Evolutionary conservation across 140 eudicot genomes (phyloP).

Genomic region (Erigeron philadelphicus): DNA sequence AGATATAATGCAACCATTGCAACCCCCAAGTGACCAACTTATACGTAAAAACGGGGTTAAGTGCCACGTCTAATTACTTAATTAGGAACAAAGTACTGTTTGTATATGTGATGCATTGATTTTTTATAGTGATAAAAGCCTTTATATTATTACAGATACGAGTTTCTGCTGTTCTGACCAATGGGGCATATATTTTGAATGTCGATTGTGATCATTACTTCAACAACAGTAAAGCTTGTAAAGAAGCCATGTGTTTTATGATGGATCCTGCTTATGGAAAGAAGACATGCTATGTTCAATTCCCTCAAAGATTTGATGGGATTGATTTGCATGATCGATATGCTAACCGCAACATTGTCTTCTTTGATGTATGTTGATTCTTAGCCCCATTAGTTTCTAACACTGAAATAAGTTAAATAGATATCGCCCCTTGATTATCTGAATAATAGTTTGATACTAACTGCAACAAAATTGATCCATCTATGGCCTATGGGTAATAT

Average conservation of each 20-base stretch:
- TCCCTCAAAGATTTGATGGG: conserved; percentile 96
- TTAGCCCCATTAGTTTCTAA: neutral
- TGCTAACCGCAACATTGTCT: conserved; percentile 93
- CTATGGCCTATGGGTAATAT: neutral
- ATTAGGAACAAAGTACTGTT: neutral
- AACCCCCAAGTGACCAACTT: too few relatives aligned
- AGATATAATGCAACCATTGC: too few relatives aligned
- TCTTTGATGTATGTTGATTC: conserved; percentile 70
- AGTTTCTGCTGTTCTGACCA: conserved; percentile 94
- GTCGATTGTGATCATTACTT: conserved; percentile 99
- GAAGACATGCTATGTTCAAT: conserved; percentile 91
- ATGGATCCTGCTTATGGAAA: conserved; percentile 91
- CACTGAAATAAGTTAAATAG: neutral
- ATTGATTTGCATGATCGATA: conserved; percentile 96
- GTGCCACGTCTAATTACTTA: neutral
- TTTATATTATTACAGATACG: conserved; percentile 58
- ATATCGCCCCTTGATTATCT: too few relatives aligned
- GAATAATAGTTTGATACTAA: neutral
- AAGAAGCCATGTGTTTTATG: conserved; percentile 98
- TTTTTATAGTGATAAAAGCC: conserved; percentile 5
- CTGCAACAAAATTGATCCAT: neutral
- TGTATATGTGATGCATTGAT: conserved; percentile 1
- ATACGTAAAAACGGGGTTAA: too few relatives aligned
- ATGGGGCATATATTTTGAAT: conserved; percentile 88
- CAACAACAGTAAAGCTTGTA: conserved; percentile 91